Conservation (phyloP, 108 stramenopile genomes). For the Cyclotella baltica region DNA sequence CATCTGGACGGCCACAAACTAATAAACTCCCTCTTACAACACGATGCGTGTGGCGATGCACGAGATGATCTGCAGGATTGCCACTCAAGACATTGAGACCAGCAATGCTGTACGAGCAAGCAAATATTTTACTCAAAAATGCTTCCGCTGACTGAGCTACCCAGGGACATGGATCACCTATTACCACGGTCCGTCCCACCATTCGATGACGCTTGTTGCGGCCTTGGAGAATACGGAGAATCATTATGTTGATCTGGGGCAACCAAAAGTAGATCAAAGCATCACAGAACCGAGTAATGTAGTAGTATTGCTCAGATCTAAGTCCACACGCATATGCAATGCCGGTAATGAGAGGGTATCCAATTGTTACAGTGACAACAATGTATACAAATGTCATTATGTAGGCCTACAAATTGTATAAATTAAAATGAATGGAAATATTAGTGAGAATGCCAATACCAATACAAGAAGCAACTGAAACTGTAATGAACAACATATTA, state of each 20-base stretch:
- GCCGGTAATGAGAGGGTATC: constrained; percentile 60
- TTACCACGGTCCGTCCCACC: constrained; percentile 83
- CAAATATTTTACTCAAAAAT: constrained; percentile 83
- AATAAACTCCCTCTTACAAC: constrained; percentile 79
- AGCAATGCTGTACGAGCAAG: constrained; percentile 77
- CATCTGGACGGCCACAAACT: constrained; percentile 88
- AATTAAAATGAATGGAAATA: background rate
- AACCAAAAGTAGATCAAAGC: constrained; percentile 79
- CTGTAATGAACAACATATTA: too few relatives aligned
- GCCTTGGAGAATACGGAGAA: constrained; percentile 68
- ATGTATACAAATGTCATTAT: constrained; percentile 74
- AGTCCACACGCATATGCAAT: constrained; percentile 60
- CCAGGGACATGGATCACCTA: constrained; percentile 82
- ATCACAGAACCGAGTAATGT: constrained; percentile 63
- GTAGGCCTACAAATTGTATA: constrained; percentile 49
- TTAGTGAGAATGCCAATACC: too few relatives aligned
- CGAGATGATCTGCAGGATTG: constrained; percentile 82
- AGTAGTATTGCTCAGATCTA: constrained; percentile 12
- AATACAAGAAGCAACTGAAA: too few relatives aligned
- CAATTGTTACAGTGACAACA: constrained; percentile 66
- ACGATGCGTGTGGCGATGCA: constrained; percentile 82
- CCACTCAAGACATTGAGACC: constrained; percentile 73
- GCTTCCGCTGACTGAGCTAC: constrained; percentile 79
- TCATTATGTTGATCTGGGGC: constrained; percentile 72
- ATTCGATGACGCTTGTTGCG: constrained; percentile 73